Evolutionary conservation across 2,329 filamentous ascomycete species (phyloP).

Genomic region (Botryotinia globosa): DNA sequence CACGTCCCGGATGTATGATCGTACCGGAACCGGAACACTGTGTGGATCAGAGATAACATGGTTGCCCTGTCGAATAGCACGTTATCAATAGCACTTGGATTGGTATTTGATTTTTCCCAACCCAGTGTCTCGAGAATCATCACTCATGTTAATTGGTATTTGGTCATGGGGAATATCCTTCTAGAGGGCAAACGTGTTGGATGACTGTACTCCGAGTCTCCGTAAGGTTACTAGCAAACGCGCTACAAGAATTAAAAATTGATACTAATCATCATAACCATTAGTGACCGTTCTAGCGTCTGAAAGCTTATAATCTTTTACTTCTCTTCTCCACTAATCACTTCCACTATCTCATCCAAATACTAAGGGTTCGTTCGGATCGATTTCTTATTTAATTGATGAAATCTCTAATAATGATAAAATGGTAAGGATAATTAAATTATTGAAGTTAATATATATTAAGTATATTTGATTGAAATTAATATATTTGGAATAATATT

Average conservation of each 20-base stretch:
- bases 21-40: constrained; percentile 13
- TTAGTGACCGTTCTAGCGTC: constrained; percentile 1
- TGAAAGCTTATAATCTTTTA: constrained; percentile 8
- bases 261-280: neutral
- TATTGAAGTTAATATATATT: no score
- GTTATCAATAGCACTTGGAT: neutral
- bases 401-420: no score
- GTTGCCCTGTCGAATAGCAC: constrained; percentile 8
- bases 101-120: neutral
- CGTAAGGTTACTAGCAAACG: neutral
- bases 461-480: no score
- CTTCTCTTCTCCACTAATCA: neutral
- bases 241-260: neutral
- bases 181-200: neutral
- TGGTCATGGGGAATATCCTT: neutral
- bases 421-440: no score
- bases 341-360: neutral
- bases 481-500: no score
- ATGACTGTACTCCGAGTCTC: constrained; percentile 1
- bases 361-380: no score
- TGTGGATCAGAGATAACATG: constrained; percentile 15
- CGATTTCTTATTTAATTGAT: no score
- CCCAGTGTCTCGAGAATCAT: neutral
- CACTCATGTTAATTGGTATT: neutral
- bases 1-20: neutral